Evolutionary conservation across 2,329 filamentous ascomycete genomes (phyloP).

Genomic region (Passalora sequoiae): DNA sequence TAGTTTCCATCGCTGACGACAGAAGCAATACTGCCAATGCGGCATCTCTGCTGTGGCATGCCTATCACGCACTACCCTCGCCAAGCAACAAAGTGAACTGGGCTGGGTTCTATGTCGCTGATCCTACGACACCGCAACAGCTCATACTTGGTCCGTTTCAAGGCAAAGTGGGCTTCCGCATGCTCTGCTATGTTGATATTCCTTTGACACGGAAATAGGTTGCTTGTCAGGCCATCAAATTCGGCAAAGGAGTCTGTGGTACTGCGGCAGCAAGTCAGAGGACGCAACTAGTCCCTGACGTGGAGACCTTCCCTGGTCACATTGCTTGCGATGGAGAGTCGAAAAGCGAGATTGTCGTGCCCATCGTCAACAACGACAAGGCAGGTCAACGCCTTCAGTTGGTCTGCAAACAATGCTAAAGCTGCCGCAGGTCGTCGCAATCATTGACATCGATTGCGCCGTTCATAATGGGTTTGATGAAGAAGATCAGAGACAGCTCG

Average conservation of each 20-base stretch:
- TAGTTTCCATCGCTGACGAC: background rate
- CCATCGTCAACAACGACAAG: constrained; percentile 53
- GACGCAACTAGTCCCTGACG: constrained; percentile 64
- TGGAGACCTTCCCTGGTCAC: constrained; percentile 70
- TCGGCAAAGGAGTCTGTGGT: constrained; percentile 71
- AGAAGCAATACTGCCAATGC: constrained; percentile 69
- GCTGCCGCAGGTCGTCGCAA: constrained; percentile 55
- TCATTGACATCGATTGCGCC: constrained; percentile 76
- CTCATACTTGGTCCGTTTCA: constrained; percentile 77
- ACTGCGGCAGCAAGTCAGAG: constrained; percentile 55
- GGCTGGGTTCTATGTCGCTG: constrained; percentile 72
- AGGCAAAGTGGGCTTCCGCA: constrained; percentile 63
- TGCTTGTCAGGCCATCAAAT: constrained; percentile 71
- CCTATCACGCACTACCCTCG: constrained; percentile 63
- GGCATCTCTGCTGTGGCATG: constrained; percentile 73
- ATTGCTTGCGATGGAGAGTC: constrained; percentile 75
- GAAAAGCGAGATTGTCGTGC: constrained; percentile 77
- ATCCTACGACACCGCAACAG: constrained; percentile 45
- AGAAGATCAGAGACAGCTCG: constrained; percentile 60
- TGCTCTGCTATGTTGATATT: too few species aligned
- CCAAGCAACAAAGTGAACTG: constrained; percentile 69
- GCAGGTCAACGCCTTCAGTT: constrained; percentile 32
- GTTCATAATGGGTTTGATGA: constrained; percentile 62
- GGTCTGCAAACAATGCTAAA: background rate
- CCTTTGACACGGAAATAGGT: too few species aligned